Percentiles rank a stretch among this genome's conserved stretches.
Evolutionary conservation across 2,329 filamentous ascomycete genomes (phyloP).

Genomic region (Epichloe sylvatica): DNA sequence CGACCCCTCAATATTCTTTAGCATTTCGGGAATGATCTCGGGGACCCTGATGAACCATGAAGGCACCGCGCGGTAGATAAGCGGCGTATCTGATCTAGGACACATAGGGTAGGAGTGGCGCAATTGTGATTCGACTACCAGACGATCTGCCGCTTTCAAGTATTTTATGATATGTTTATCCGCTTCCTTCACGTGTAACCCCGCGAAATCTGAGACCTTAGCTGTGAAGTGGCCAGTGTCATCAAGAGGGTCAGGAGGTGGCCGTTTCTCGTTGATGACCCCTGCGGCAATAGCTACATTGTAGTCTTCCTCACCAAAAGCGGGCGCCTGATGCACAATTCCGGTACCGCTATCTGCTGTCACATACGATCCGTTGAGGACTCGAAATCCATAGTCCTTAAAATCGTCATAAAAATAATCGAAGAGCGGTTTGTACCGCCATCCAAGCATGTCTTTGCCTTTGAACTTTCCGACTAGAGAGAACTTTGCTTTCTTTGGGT

Average conservation of each 20-base stretch:
- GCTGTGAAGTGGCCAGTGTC: conserved; percentile 67
- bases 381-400: conserved; percentile 69
- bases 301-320: conserved; percentile 95
- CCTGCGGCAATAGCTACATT: conserved; percentile 63
- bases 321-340: conserved; percentile 85
- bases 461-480: conserved; percentile 53
- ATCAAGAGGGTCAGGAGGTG: conserved; percentile 85
- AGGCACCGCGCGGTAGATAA: conserved; percentile 84
- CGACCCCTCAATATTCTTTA: conserved; percentile 77
- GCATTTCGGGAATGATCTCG: conserved; percentile 70
- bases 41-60: conserved; percentile 91
- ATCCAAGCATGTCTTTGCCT: conserved; percentile 54
- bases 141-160: conserved; percentile 59
- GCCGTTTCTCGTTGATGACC: conserved; percentile 60
- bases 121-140: conserved; percentile 76
- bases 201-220: conserved; percentile 66
- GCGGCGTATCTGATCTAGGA: conserved; percentile 82
- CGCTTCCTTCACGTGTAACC: conserved; percentile 80
- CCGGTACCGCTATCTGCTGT: conserved; percentile 83
- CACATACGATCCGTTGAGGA: conserved; percentile 75
- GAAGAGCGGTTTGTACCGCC: conserved; percentile 71
- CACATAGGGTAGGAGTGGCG: conserved; percentile 91
- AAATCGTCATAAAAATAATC: conserved; percentile 83
- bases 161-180: conserved; percentile 90
- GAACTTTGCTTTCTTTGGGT: conserved; percentile 64